These are phyloP conservation scores for Plenodomus lindquistii DNA, from an alignment of 2,329 filamentous ascomycete species.

Conservation along the genomic window DNA sequence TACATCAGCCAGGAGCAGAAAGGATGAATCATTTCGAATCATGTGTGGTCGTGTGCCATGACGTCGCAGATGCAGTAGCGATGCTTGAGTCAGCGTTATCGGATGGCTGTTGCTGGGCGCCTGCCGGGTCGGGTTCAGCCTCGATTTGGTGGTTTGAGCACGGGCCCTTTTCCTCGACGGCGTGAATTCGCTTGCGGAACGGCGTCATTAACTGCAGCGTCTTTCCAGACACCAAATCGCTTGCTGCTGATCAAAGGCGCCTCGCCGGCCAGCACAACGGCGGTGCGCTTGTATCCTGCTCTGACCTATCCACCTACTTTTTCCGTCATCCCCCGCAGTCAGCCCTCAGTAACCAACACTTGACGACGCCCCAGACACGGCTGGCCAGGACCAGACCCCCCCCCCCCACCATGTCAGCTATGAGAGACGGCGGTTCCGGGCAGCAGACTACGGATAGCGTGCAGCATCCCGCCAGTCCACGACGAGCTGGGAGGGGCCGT, in stretches of 20 bases:
- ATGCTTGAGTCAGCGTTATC: background rate
- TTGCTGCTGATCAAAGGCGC: slow-evolving; percentile 20
- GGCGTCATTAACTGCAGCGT: slow-evolving; percentile 29
- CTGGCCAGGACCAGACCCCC: no score
- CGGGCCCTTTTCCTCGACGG: no score
- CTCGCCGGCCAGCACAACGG: slow-evolving; percentile 16
- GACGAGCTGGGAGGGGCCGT: slow-evolving; percentile 35
- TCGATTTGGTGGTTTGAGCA: background rate
- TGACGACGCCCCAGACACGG: no score
- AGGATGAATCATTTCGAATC: background rate
- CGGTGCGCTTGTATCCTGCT: background rate
- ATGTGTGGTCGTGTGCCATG: no score
- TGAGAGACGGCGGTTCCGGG: slow-evolving; percentile 17
- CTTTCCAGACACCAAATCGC: slow-evolving; percentile 16
- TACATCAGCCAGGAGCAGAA: background rate
- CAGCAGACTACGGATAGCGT: slow-evolving; percentile 24
- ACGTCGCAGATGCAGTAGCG: no score
- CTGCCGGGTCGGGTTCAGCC: background rate
- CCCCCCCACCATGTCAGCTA: slow-evolving; percentile 42
- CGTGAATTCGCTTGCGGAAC: slow-evolving; percentile 30
- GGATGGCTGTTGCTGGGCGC: slow-evolving; percentile 1
- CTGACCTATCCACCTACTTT: background rate
- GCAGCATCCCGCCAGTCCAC: slow-evolving; percentile 30
- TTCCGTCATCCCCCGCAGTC: slow-evolving; percentile 3
- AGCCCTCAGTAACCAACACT: no score